Evolutionary conservation across 148 eudicot genomes (phyloP).

Genomic region (Camellia sinensis): DNA sequence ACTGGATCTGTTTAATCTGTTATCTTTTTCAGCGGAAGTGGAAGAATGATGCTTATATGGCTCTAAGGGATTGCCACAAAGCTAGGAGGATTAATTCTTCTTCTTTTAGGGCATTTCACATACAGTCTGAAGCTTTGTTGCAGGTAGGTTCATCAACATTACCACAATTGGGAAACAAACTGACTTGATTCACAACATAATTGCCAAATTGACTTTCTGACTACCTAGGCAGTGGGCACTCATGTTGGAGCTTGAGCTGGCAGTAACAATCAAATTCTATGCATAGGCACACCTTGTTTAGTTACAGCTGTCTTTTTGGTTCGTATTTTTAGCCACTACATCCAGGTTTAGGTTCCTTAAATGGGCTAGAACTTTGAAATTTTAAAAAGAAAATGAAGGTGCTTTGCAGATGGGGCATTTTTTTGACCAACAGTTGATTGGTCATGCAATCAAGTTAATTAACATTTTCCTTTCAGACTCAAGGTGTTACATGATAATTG

Average conservation of each 20-base stretch:
- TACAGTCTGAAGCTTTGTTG: conserved; percentile 68
- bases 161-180: background rate
- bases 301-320: background rate
- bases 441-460: background rate
- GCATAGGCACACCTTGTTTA: background rate
- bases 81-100: conserved; percentile 73
- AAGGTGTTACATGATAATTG: background rate
- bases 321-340: background rate
- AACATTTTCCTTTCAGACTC: conserved; percentile 6
- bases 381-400: background rate
- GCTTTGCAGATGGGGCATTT: background rate
- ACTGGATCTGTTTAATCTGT: conserved; percentile 5
- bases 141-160: conserved; percentile 40
- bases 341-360: conserved; percentile 8
- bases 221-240: conserved; percentile 7
- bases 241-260: conserved; percentile 9
- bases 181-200: background rate
- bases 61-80: conserved; percentile 72
- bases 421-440: conserved; percentile 1
- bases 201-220: conserved; percentile 8
- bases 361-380: background rate
- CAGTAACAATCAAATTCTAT: background rate
- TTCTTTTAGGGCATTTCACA: conserved; percentile 61
- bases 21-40: conserved; percentile 63
- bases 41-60: conserved; percentile 92